Evolutionary conservation across 2,329 filamentous ascomycete species (phyloP).

Genomic region (Zarea fungicola): DNA sequence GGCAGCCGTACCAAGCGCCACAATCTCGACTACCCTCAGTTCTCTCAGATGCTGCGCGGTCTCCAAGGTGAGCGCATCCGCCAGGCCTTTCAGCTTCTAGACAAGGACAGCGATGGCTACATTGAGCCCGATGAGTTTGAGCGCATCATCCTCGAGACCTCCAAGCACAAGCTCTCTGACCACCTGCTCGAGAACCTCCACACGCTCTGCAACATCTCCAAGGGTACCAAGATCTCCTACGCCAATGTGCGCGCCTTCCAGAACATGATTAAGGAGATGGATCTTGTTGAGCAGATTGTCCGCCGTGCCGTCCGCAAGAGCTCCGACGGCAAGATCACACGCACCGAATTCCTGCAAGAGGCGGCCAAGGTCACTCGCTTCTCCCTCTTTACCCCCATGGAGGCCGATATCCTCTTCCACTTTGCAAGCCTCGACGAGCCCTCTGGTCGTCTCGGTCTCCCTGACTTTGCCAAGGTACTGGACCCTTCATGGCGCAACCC

Average conservation of each 20-base stretch:
- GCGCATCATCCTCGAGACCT: slow-evolving; percentile 89
- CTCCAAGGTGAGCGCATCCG: slow-evolving; percentile 93
- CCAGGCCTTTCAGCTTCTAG: slow-evolving; percentile 89
- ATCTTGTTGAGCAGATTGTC: slow-evolving; percentile 89
- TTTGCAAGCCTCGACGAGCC: slow-evolving; percentile 91
- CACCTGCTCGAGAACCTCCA: slow-evolving; percentile 87
- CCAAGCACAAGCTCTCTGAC: slow-evolving; percentile 94
- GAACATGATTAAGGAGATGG: slow-evolving; percentile 97
- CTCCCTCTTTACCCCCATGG: slow-evolving; percentile 96
- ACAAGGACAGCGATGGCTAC: slow-evolving; percentile 87
- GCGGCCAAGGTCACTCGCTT: slow-evolving; percentile 87
- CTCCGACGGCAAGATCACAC: slow-evolving; percentile 85
- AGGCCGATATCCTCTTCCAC: slow-evolving; percentile 97
- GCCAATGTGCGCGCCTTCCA: slow-evolving; percentile 97
- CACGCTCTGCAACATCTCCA: slow-evolving; percentile 90
- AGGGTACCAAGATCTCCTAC: slow-evolving; percentile 91
- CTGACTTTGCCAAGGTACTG: slow-evolving; percentile 90
- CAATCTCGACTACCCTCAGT: slow-evolving; percentile 90
- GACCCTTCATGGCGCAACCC: slow-evolving; percentile 84
- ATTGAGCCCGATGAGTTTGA: slow-evolving; percentile 95
- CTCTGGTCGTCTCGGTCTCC: slow-evolving; percentile 73
- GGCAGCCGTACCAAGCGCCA: slow-evolving; percentile 84
- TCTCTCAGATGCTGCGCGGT: slow-evolving; percentile 95
- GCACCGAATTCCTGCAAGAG: slow-evolving; percentile 90
- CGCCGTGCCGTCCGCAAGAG: slow-evolving; percentile 81